Evolutionary conservation across 1,284 basidiomycete genomes (phyloP).

Genomic region (Mycosarcoma mackinlayi): DNA sequence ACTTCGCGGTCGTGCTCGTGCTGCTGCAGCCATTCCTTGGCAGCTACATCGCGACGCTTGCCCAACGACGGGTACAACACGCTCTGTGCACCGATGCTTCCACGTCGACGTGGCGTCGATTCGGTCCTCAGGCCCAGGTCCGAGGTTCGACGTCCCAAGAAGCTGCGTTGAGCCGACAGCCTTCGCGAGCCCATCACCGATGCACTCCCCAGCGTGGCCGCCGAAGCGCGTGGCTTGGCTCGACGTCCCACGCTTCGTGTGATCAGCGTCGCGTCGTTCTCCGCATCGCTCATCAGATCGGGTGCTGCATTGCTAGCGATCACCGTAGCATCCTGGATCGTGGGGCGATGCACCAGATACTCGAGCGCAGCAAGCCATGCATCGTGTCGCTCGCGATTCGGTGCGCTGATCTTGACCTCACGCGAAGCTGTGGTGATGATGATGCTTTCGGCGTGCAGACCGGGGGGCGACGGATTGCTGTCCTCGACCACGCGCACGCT

Average conservation of each 20-base stretch:
- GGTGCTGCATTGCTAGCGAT: constrained; percentile 41
- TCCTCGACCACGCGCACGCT: constrained; percentile 89
- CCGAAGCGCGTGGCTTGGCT: constrained; percentile 35
- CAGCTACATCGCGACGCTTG: constrained; percentile 87
- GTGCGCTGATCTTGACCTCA: constrained; percentile 97
- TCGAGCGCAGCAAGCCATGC: constrained; percentile 81
- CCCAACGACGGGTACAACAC: constrained; percentile 71
- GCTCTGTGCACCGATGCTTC: constrained; percentile 73
- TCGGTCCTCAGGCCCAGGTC: constrained; percentile 61
- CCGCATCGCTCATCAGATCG: constrained; percentile 34
- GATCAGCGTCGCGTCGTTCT: constrained; percentile 33
- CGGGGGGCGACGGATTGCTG: constrained; percentile 90
- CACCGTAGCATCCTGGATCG: constrained; percentile 43
- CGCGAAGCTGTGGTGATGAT: constrained; percentile 90
- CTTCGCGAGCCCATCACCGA: constrained; percentile 30
- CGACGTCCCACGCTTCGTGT: constrained; percentile 26
- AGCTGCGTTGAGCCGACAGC: constrained; percentile 64
- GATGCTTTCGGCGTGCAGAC: constrained; percentile 90
- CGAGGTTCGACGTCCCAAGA: constrained; percentile 61
- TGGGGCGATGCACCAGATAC: constrained; percentile 55
- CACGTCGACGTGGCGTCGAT: constrained; percentile 78
- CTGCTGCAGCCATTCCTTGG: constrained; percentile 79
- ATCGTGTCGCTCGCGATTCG: constrained; percentile 91
- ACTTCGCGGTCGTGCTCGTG: constrained; percentile 49
- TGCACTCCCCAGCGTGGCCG: constrained; percentile 30